Percentiles rank a stretch among this genome's conserved stretches.
Conservation (phyloP, 2,329 filamentous ascomycete genomes). For the Chaetomium strumarium region DNA sequence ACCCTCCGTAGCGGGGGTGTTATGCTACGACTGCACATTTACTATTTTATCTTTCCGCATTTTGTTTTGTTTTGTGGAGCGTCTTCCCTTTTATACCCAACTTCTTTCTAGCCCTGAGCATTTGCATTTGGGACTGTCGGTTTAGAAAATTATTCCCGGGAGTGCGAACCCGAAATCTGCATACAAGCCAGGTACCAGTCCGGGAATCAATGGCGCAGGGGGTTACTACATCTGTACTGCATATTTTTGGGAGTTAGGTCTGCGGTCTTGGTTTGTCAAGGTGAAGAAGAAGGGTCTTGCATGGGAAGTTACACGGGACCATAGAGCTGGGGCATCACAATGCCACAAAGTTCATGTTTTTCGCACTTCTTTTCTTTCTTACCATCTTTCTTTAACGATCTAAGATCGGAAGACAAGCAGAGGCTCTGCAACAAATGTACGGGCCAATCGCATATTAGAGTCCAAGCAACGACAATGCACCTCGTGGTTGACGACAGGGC, state of each 20-base stretch:
- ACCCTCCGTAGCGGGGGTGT: neutral
- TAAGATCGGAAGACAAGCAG: neutral
- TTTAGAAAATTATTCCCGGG: conserved; percentile 1
- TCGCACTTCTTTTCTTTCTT: too few species aligned
- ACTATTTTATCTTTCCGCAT: neutral
- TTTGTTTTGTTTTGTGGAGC: neutral
- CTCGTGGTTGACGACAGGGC: neutral
- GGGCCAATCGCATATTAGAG: conserved; percentile 4
- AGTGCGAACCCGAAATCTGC: conserved; percentile 13
- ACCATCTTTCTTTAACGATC: neutral
- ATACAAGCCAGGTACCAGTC: neutral
- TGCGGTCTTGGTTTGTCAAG: neutral
- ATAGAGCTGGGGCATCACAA: neutral
- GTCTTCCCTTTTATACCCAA: conserved; percentile 9
- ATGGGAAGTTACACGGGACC: neutral
- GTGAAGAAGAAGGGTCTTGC: neutral
- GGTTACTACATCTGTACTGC: conserved; percentile 1
- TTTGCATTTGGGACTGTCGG: conserved; percentile 1
- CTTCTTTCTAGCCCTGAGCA: neutral
- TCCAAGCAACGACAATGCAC: neutral
- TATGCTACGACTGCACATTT: neutral
- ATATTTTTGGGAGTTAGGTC: conserved; percentile 14
- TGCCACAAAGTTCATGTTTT: neutral
- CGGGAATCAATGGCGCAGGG: neutral
- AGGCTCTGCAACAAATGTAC: conserved; percentile 13